Percentiles rank a stretch among this genome's conserved stretches.
Evolutionary conservation across 208 protist species (phyloP).

Genomic region (Leishmania guyanensis): DNA sequence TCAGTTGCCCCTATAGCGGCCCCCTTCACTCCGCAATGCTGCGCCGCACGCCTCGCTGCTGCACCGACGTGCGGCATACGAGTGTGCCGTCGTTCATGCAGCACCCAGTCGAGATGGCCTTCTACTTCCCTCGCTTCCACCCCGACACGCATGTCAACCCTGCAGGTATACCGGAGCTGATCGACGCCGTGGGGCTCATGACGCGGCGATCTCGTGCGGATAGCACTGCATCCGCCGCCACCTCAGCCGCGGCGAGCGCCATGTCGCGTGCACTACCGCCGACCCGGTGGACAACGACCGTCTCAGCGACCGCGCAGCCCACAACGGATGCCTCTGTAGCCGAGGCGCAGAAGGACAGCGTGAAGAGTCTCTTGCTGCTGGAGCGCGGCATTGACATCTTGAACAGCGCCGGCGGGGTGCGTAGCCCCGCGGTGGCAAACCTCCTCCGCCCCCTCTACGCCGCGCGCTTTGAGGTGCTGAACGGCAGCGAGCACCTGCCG

Average conservation of each 20-base stretch:
- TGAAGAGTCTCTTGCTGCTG: slow-evolving; percentile 60
- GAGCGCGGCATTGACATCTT: slow-evolving; percentile 81
- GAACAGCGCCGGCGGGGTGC: slow-evolving; percentile 53
- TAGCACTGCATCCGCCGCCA: slow-evolving; percentile 9
- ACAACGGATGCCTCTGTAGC: slow-evolving; percentile 23
- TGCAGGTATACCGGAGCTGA: slow-evolving; percentile 73
- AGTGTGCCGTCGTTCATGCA: slow-evolving; percentile 62
- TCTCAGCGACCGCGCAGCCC: slow-evolving; percentile 19
- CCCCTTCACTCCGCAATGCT: slow-evolving; percentile 37
- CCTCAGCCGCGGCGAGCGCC: background rate
- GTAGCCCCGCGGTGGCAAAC: slow-evolving; percentile 29
- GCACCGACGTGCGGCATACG: slow-evolving; percentile 46
- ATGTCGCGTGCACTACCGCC: background rate
- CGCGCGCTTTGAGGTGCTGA: slow-evolving; percentile 78
- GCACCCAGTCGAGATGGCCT: slow-evolving; percentile 75
- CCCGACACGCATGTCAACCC: slow-evolving; percentile 55
- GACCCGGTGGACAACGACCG: slow-evolving; percentile 40
- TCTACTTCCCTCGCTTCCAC: slow-evolving; percentile 87
- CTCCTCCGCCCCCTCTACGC: slow-evolving; percentile 65
- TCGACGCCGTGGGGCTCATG: slow-evolving; percentile 64
- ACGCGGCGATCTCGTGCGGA: slow-evolving; percentile 18
- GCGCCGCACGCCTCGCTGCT: slow-evolving; percentile 26
- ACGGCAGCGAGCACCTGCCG: slow-evolving; percentile 72
- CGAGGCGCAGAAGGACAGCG: slow-evolving; percentile 43
- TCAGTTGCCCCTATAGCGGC: background rate